A percentile compares a stretch with the other conserved stretches of the same genome.
phyloP scores from a whole-genome alignment of 306 rosid genomes.

The Sicyos edulis region DNA sequence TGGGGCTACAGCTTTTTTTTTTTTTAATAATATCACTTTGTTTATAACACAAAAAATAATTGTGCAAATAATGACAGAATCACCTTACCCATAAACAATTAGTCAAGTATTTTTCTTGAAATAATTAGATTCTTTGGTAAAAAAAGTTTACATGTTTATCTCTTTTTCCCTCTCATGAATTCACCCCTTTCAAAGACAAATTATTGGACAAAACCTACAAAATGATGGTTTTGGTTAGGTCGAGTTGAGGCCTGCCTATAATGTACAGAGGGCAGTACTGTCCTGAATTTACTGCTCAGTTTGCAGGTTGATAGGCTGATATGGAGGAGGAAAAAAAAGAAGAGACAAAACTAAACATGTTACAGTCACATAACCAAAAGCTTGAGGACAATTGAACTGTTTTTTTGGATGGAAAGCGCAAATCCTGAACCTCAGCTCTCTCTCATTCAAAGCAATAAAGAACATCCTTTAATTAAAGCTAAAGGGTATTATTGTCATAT shows the following conservation, averaged over 20 bases:
- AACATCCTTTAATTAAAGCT: slow-evolving; percentile 29
- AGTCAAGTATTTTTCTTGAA: too few relatives aligned
- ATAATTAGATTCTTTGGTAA: slow-evolving; percentile 15
- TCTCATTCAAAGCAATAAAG: too few relatives aligned
- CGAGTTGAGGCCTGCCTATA: neutral
- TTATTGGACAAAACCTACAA: slow-evolving; percentile 2
- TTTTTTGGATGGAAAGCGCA: slow-evolving; percentile 54
- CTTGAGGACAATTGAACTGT: slow-evolving; percentile 43
- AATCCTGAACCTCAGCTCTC: slow-evolving; percentile 22
- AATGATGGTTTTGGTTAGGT: neutral
- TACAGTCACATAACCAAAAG: slow-evolving; percentile 30
- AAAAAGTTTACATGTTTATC: neutral
- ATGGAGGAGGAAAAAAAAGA: neutral
- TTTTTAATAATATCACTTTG: too few relatives aligned
- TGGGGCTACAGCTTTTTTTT: too few relatives aligned
- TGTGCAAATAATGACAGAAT: too few relatives aligned
- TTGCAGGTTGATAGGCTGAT: neutral
- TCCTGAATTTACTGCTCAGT: slow-evolving; percentile 14
- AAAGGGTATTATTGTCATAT: slow-evolving; percentile 71
- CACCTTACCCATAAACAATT: too few relatives aligned
- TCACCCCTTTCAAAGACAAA: slow-evolving; percentile 13
- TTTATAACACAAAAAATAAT: too few relatives aligned
- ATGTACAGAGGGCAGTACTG: slow-evolving; percentile 13
- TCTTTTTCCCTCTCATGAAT: neutral
- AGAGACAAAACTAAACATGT: slow-evolving; percentile 17